Evolutionary conservation across 2,329 filamentous ascomycete species (phyloP), one percentile per base, ranked within the genome.

Genomic region (Chaetomiaceae sp.): DNA sequence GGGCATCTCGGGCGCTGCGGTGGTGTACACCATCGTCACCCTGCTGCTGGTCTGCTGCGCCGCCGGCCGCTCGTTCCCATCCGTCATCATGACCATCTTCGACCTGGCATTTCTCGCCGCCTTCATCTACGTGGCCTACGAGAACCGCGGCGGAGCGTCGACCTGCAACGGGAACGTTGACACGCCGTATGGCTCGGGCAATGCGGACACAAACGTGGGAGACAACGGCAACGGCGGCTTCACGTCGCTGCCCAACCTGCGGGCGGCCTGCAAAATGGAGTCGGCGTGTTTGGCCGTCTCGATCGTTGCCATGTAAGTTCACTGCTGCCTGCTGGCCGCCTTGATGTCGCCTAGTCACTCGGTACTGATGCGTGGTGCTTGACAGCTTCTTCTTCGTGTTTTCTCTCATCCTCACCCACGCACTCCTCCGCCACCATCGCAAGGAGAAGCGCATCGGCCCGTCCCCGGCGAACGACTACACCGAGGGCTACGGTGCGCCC

Each of bases 101-200:
- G 88, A 96, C 60, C 58, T 93, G 43, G 76, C 76, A 58, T 95
- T 95, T 65, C 69, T 80, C 42, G 87, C 77, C 33, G 80, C 74
- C 48, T 93, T 93, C 71, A 78, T 94, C 60, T 94, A 89, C 60
- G 78, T 96, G 49, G 88, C 89, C 1, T 72, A 83, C 39, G 74
- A 87, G 52, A 90, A 86, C 49, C 77, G 84, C 30, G 68, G 78
- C 46, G 89, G 89, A 30, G 78, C 79, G 0, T 66, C 74, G 50
- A 76, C 68, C 40, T 96, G 90, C 70, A 61, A 51, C 14, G 72
- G 66, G 11, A 68, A 68, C 14, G 74, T 89, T 49, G 69, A 74
- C 38, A 91, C 81, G 14, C 81, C 80, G 6, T 78, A 91, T 43
- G 89, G 89, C 30, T 72, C 63, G 4, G 86, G 84, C 6, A 66